Evolutionary conservation across 2,329 filamentous ascomycete genomes (phyloP), one percentile per base, ranked within the genome.

Genomic region (Fusarium zealandicum): DNA sequence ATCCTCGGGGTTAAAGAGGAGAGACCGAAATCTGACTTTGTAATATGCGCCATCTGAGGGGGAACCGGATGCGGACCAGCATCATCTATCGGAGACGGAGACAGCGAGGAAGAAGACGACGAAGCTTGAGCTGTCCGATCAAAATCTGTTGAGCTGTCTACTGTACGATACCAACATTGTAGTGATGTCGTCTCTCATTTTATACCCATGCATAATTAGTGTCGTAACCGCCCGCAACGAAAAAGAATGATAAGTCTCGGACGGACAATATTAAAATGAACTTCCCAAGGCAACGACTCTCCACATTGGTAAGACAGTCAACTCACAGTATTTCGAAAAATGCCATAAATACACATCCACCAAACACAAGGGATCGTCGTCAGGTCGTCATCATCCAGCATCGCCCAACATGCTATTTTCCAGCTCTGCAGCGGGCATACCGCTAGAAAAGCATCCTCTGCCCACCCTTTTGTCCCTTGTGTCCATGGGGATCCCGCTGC

Each of bases 321-420:
- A 35, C 9, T 39, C 16, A 10, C n/a, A 17, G 30, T 16, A 35
- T 39, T 47, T 47, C 44, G 39, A 27, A 46, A 30, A 45, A 35
- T 17, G 27, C 17, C 13, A 22, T 12, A 17, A 33, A 10, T 3
- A 12, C 8, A 32, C 35, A 25, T 25, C 36, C 42, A 39, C 25
- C 50, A 31, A 36, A 55, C 44, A 59, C 45, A 41, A 47, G 35
- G 7, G 20, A 28, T 44, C 36, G 44, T 41, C 49, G 58, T 60
- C 51, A 55, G 49, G 33, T 46, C 35, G 45, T 48, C 59, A 61
- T 62, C 59, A 61, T 47, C n/a, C 33, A 46, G 50, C 48, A 58
- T 54, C 58, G 39, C 33, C 41, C 14, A 48, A 37, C 32, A 20
- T 48, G 43, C 52, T 25, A 50, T 37, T 42, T 54, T 54, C 38